Evolutionary conservation across 2,329 filamentous ascomycete genomes (phyloP), one percentile per base, ranked within the genome.

Genomic region (Onygena corvina): DNA sequence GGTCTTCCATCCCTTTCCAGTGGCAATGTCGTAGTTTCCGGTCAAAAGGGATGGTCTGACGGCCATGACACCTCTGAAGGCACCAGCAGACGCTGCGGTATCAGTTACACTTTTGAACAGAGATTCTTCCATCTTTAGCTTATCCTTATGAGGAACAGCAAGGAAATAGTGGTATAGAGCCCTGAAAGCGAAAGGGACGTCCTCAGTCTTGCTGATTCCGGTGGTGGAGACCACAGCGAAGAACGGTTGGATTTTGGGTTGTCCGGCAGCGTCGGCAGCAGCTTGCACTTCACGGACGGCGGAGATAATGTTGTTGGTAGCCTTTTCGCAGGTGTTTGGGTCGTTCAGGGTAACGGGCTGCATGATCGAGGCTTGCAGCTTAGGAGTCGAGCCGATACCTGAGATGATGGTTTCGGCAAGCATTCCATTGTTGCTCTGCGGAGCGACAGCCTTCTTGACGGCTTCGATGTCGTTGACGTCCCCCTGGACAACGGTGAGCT

Each of bases 401-500:
- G 63, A 67, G 42, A 75, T 53, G 49, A 77, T 70, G 6, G 64
- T 61, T 53, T 70, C 66, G 21, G 71, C 71, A 0, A 62, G 57
- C 1, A 64, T 36, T 1, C 57, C 52, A 18, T 50, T 51, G 25
- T 56, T 58, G 20, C 47, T 40, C 0, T 58, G 53, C 16, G 59
- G 56, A 14, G 65, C 55, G 16, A 73, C 58, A 0, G 67, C 62
- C 12, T 61, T 50, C 31, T 67, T 64, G 14, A 76, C 67, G 16
- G 64, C 64, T 2, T 56, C 49, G 29, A 66, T 33, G 53, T 74
- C 66, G 45, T 67, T 68, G 21, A 69, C 67, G 55, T 72, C 65
- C 53, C 75, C 75, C 54, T 68, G 33, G 50, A 73, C 61, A 50
- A 76, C 70, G 50, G 65, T 71, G 29, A 77, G 69, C 49, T 72